Percentiles rank a stretch among this genome's conserved stretches.
Evolutionary conservation across 2,329 filamentous ascomycete species (phyloP).

Genomic region (Claviceps fusiformis): DNA sequence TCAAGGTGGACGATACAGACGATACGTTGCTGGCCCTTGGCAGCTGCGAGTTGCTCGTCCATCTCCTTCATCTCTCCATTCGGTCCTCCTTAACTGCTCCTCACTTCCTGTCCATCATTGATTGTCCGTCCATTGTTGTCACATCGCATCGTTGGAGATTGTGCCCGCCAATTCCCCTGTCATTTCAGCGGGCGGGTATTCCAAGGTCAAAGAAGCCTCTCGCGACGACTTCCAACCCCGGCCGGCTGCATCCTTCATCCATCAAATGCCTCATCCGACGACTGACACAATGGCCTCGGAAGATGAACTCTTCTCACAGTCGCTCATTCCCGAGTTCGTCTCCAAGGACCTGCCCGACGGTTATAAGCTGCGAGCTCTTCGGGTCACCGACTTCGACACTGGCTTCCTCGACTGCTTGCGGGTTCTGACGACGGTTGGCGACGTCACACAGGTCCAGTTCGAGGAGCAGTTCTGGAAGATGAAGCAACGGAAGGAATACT

Average conservation of each 20-base stretch:
- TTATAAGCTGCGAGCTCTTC: constrained; percentile 72
- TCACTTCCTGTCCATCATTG: too few species aligned
- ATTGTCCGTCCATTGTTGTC: not conserved
- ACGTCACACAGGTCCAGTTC: constrained; percentile 64
- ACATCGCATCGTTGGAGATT: not conserved
- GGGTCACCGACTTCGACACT: constrained; percentile 60
- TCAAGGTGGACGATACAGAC: too few species aligned
- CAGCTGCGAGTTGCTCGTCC: not conserved
- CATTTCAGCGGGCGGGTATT: not conserved
- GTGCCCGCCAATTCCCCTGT: not conserved
- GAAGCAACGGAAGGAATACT: constrained; percentile 62
- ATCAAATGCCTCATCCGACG: constrained; percentile 2
- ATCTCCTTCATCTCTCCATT: not conserved
- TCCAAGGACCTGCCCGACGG: constrained; percentile 59
- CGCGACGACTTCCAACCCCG: not conserved
- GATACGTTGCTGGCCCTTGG: too few species aligned
- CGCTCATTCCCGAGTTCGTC: constrained; percentile 68
- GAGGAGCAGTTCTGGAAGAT: constrained; percentile 74
- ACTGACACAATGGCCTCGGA: constrained; percentile 7
- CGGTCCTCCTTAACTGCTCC: too few species aligned
- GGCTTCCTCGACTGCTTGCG: constrained; percentile 87
- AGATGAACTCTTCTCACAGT: constrained; percentile 60
- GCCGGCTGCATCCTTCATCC: not conserved
- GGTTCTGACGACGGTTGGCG: constrained; percentile 85
- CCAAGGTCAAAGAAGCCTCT: not conserved